A percentile compares a stretch with the other conserved stretches of the same genome.
These are phyloP conservation scores for Amylocystis lapponica DNA, from an alignment of 768 basidiomycete genomes.

Conservation along the genomic window DNA sequence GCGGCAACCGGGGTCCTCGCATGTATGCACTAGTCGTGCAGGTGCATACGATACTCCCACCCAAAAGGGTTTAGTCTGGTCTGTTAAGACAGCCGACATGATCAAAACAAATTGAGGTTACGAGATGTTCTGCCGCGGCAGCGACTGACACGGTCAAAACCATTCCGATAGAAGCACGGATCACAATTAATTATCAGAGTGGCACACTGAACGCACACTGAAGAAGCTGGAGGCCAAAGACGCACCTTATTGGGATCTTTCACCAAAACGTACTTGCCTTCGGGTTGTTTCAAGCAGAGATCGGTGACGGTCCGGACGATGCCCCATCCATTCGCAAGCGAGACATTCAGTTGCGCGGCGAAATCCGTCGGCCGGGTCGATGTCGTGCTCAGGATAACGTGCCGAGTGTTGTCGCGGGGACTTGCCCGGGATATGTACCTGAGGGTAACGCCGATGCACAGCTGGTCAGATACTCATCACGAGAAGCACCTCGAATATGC, in stretches of 20 bases:
- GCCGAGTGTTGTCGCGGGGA: slow-evolving; percentile 91
- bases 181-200: too few relatives aligned
- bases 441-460: slow-evolving; percentile 10
- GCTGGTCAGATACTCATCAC: slow-evolving; percentile 16
- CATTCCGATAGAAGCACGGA: too few relatives aligned
- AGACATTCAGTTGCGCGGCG: slow-evolving; percentile 91
- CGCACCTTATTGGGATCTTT: slow-evolving; percentile 96
- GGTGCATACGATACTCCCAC: too few relatives aligned
- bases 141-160: too few relatives aligned
- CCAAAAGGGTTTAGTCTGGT: too few relatives aligned
- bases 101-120: too few relatives aligned
- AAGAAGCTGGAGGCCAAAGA: neutral
- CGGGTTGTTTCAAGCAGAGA: slow-evolving; percentile 92
- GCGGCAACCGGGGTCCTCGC: too few relatives aligned
- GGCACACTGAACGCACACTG: too few relatives aligned
- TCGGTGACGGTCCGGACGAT: slow-evolving; percentile 95
- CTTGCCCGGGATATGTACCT: slow-evolving; percentile 95
- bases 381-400: slow-evolving; percentile 91
- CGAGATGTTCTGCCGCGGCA: too few relatives aligned
- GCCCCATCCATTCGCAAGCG: slow-evolving; percentile 95
- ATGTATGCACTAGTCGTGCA: too few relatives aligned
- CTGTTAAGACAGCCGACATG: too few relatives aligned
- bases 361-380: slow-evolving; percentile 94
- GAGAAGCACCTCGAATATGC: neutral
- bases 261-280: slow-evolving; percentile 95